These are phyloP conservation scores for Apiotrichum porosum DNA, from an alignment of 1,284 basidiomycete species.

Conservation along the genomic window DNA sequence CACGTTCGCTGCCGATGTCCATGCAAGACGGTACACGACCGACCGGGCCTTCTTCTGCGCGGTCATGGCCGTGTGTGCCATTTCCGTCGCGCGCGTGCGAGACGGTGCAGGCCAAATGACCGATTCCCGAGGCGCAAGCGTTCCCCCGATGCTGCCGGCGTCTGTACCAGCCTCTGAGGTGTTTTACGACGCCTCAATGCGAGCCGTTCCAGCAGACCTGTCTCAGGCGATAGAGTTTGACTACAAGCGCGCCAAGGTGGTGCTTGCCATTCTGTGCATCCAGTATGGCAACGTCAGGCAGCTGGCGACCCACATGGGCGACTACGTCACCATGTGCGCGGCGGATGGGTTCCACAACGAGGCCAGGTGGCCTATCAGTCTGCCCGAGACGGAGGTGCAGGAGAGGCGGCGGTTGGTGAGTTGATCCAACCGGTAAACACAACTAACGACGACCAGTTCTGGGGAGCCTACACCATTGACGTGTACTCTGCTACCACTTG, in stretches of 20 bases:
- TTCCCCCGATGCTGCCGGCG: constrained; percentile 3
- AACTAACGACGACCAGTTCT: constrained; percentile 34
- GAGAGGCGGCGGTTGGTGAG: constrained; percentile 41
- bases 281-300: constrained; percentile 34
- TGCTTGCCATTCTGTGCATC: constrained; percentile 34
- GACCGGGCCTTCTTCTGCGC: constrained; percentile 35
- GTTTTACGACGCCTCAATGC: constrained; percentile 26
- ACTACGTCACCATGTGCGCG: constrained; percentile 36
- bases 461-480: constrained; percentile 42
- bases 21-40: constrained; percentile 23
- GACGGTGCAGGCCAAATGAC: constrained; percentile 30
- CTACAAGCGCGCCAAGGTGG: constrained; percentile 31
- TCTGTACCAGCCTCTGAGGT: constrained; percentile 20
- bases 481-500: constrained; percentile 42
- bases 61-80: constrained; percentile 40
- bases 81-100: constrained; percentile 36
- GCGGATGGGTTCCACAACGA: constrained; percentile 42
- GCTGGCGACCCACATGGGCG: constrained; percentile 31
- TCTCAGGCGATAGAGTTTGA: constrained; percentile 24
- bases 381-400: constrained; percentile 35
- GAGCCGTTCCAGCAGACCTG: constrained; percentile 24
- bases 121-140: neutral
- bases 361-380: constrained; percentile 32
- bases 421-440: constrained; percentile 1
- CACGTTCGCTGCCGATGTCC: constrained; percentile 28